Conservation (phyloP, 257 asterid species). For the Nicotiana undulata region DNA sequence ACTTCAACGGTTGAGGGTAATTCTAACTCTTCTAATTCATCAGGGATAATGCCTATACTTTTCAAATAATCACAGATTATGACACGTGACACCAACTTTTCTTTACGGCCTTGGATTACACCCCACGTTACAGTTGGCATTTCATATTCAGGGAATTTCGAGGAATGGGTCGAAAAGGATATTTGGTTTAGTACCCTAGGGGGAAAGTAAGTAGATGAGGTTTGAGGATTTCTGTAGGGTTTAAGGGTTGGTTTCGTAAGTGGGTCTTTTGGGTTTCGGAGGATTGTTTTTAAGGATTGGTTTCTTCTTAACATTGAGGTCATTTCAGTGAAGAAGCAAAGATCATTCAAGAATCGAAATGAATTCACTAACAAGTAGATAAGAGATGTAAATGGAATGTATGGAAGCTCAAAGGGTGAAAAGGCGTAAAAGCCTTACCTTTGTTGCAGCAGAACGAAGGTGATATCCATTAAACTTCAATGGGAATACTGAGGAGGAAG, state of each 20-base stretch:
- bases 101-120: constrained; percentile 38
- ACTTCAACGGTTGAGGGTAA: constrained; percentile 86
- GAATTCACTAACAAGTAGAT: no score
- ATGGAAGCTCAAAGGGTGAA: background rate
- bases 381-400: background rate
- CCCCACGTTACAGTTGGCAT: constrained; percentile 97
- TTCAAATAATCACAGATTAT: constrained; percentile 77
- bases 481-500: background rate
- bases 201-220: background rate
- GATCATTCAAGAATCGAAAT: background rate
- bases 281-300: background rate
- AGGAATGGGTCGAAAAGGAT: constrained; percentile 45
- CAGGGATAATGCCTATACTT: constrained; percentile 70
- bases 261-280: background rate
- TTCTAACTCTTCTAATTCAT: constrained; percentile 75
- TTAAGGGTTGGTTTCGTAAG: background rate
- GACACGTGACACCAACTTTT: constrained; percentile 76
- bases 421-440: background rate
- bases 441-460: background rate
- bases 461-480: background rate
- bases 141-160: constrained; percentile 67
- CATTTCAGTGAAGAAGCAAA: background rate
- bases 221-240: background rate
- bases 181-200: constrained; percentile 1
- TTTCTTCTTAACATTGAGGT: background rate